Evolutionary conservation across 2,329 filamentous ascomycete species (phyloP), one percentile per base, ranked within the genome.

Genomic region (Immersiporthe knoxdaviesiana): DNA sequence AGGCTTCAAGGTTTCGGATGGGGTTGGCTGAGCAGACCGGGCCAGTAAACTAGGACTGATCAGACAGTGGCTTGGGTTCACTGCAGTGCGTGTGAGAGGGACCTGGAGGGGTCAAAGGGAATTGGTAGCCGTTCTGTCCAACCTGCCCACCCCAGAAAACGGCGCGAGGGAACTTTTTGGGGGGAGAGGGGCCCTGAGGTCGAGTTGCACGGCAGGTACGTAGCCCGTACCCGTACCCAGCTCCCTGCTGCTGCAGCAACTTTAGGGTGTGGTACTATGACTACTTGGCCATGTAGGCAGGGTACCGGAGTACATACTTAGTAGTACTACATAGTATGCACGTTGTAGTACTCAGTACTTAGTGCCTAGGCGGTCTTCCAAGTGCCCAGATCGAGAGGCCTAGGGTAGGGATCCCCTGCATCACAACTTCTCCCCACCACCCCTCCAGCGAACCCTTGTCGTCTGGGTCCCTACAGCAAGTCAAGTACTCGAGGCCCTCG

Each of bases 101-200:
- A n/a, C n/a, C n/a, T n/a, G n/a, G n/a, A n/a, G 63, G 63, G 63
- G 63, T 65, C 47, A 52, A 37, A 10, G 14, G 63, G 27, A 65
- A 56, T 65, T 65, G 63, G 63, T 63, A 27, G 14, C 44, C 61
- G 61, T 54, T 64, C 54, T 64, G 62, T 64, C 52, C 62, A 44
- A 64, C 61, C 61, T 14, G 59, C 59, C 59, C 59, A 37, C 58
- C 58, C 32, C 59, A 62, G 37, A 47, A 47, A 30, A 30, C 37
- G 60, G 39, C 35, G 60, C 61, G 39, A 63, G 24, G 58, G 8
- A 35, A 37, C 32, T 39, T 14, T 2, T 11, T 30, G 32, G 27
- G 56, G 30, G 30, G 18, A 24, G 30, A 11, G 10, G 39, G 37
- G 12, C 39, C 32, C 32, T 61, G 37, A 62, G 59, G 59, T 35